Evolutionary conservation across 768 basidiomycete species (phyloP).

Genomic region (Amylocystis lapponica): DNA sequence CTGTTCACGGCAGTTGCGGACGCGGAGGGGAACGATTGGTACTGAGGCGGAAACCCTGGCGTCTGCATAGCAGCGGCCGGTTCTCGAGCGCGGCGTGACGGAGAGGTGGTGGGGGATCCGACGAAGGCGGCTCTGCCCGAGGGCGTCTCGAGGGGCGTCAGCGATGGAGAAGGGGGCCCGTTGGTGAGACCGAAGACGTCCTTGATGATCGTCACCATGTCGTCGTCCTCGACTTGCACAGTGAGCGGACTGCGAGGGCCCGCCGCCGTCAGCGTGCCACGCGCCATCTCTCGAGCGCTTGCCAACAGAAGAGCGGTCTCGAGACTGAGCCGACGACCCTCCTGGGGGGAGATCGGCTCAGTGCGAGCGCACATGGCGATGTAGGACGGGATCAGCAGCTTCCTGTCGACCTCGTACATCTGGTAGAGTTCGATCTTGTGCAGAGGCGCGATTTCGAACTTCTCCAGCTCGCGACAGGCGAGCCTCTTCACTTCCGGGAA

Average conservation of each 20-base stretch:
- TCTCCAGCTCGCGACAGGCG: slow-evolving; percentile 34
- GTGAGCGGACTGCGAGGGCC: slow-evolving; percentile 25
- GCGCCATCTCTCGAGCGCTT: slow-evolving; percentile 29
- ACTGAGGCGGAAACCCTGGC: too few relatives aligned
- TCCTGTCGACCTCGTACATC: slow-evolving; percentile 26
- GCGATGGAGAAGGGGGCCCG: slow-evolving; percentile 17
- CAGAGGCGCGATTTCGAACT: slow-evolving; percentile 29
- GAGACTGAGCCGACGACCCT: slow-evolving; percentile 38
- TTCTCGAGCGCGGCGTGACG: too few relatives aligned
- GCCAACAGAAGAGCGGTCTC: slow-evolving; percentile 33
- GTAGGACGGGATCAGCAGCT: slow-evolving; percentile 32
- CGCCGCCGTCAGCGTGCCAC: background rate
- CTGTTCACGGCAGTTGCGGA: background rate
- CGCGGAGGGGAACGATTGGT: too few relatives aligned
- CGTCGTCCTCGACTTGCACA: slow-evolving; percentile 21
- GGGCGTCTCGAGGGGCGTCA: slow-evolving; percentile 13
- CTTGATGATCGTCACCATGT: slow-evolving; percentile 24
- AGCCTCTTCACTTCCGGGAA: slow-evolving; percentile 36
- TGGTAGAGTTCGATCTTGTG: slow-evolving; percentile 36
- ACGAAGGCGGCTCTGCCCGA: slow-evolving; percentile 9
- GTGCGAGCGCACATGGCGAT: slow-evolving; percentile 30
- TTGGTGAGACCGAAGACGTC: slow-evolving; percentile 27
- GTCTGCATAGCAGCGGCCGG: too few relatives aligned
- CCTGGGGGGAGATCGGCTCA: slow-evolving; percentile 30
- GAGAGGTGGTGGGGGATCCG: slow-evolving; percentile 3